Conservation (phyloP, 1,284 basidiomycete species). For the Fomitopsis palustris region DNA sequence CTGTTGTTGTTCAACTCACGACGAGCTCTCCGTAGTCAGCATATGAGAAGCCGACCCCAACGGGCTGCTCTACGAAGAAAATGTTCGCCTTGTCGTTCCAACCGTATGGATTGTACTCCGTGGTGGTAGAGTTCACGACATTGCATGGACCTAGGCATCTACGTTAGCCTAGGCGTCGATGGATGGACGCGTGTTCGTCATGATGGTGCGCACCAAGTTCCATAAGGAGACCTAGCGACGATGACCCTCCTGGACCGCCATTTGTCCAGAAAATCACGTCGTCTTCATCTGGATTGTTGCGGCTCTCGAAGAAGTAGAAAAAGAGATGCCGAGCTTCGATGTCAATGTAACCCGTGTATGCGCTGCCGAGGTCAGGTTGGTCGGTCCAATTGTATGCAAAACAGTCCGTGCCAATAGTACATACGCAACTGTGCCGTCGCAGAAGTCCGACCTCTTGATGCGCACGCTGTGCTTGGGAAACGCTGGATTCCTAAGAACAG, state of each 20-base stretch:
- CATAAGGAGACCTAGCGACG: constrained; percentile 31
- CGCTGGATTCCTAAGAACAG: constrained; percentile 45
- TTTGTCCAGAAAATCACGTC: constrained; percentile 64
- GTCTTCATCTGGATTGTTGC: constrained; percentile 60
- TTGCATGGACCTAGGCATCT: not conserved
- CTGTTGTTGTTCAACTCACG: not conserved
- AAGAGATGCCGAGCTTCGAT: constrained; percentile 70
- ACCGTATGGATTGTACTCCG: constrained; percentile 51
- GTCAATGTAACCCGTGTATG: constrained; percentile 56
- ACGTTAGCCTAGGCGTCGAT: not conserved
- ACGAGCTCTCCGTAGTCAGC: not conserved
- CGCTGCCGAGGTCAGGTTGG: not conserved
- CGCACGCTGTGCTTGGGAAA: constrained; percentile 53
- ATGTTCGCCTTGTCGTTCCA: constrained; percentile 72
- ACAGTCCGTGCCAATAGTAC: not conserved
- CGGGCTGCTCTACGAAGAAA: constrained; percentile 73
- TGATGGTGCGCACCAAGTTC: constrained; percentile 45
- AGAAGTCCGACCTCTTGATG: constrained; percentile 37
- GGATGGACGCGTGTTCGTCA: not conserved
- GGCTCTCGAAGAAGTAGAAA: constrained; percentile 78
- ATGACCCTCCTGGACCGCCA: constrained; percentile 51
- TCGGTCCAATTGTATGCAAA: not conserved
- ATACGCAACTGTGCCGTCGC: constrained; percentile 22
- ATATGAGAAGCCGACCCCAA: not conserved
- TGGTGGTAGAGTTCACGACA: constrained; percentile 2